Conservation (phyloP, 805 yeast genomes). For the Candida coleopterorum region DNA sequence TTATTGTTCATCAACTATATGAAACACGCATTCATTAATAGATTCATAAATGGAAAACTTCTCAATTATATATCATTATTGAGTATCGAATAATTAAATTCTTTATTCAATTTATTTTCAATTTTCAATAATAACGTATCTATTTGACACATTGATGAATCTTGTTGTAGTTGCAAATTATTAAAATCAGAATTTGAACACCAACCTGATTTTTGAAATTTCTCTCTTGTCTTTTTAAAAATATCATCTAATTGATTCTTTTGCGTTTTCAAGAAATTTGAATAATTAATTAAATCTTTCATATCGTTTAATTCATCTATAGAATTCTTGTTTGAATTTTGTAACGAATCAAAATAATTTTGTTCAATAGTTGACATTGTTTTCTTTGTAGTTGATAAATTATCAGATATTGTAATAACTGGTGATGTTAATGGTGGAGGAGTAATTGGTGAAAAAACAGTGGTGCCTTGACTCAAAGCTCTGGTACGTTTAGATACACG, state of each 20-base stretch:
- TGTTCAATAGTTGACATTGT: constrained; percentile 29
- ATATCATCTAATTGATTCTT: constrained; percentile 30
- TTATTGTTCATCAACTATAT: too few relatives aligned
- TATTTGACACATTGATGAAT: constrained; percentile 31
- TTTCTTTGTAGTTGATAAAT: constrained; percentile 23
- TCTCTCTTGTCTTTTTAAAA: constrained; percentile 26
- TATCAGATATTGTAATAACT: constrained; percentile 35
- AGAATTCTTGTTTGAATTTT: constrained; percentile 12
- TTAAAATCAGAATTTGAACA: constrained; percentile 38
- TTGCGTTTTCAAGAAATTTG: constrained; percentile 28
- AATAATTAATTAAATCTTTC: constrained; percentile 23
- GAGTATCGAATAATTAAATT: constrained; percentile 22
- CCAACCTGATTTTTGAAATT: constrained; percentile 37
- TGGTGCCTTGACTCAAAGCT: constrained; percentile 9
- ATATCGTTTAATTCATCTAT: constrained; percentile 21
- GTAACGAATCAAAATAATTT: constrained; percentile 27
- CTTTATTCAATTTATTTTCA: constrained; percentile 31
- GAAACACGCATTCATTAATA: too few relatives aligned
- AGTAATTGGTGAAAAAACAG: constrained; percentile 24
- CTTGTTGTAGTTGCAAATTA: constrained; percentile 35
- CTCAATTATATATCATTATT: not conserved
- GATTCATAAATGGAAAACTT: too few relatives aligned
- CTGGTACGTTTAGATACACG: constrained; percentile 5
- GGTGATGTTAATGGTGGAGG: constrained; percentile 36
- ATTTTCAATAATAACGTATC: constrained; percentile 34